These are phyloP conservation scores for Chondrus crispus DNA, from an alignment of 23 red algal species.

Conservation along the genomic window DNA sequence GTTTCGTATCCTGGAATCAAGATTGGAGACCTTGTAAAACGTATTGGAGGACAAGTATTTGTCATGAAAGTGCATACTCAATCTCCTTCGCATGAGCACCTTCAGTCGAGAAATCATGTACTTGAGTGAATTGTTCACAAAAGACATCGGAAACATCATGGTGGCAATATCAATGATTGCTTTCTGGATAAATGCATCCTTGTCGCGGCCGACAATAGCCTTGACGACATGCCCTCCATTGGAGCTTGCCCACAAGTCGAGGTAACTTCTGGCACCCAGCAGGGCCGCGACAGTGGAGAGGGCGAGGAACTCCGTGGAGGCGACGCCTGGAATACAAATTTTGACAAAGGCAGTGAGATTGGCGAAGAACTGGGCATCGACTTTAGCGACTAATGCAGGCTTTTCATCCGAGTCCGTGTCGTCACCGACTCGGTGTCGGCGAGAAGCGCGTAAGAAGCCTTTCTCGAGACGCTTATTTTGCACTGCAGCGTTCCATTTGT, in stretches of 20 bases:
- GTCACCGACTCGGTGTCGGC: neutral
- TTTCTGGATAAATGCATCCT: conserved; percentile 64
- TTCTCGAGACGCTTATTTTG: conserved; percentile 58
- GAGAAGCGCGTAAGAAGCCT: neutral
- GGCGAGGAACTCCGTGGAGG: conserved; percentile 55
- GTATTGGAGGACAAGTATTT: conserved; percentile 83
- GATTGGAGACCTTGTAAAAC: conserved; percentile 90
- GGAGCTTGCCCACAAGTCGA: conserved; percentile 91
- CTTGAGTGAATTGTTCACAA: conserved; percentile 90
- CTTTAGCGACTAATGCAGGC: neutral
- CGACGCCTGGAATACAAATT: conserved; percentile 67
- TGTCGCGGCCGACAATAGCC: conserved; percentile 88
- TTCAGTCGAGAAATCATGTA: conserved; percentile 79
- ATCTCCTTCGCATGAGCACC: conserved; percentile 68
- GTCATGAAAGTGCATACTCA: conserved; percentile 90
- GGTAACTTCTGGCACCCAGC: conserved; percentile 68
- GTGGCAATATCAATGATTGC: conserved; percentile 77
- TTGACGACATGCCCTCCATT: conserved; percentile 97
- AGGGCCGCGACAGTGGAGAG: conserved; percentile 57
- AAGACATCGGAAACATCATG: conserved; percentile 94
- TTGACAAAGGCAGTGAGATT: conserved; percentile 62
- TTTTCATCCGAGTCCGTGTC: neutral
- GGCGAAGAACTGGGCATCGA: conserved; percentile 71
- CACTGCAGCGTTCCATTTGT: conserved; percentile 71
- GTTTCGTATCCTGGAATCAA: conserved; percentile 92